These are phyloP conservation scores for Kregervanrija delftensis DNA, from an alignment of 805 yeast species.

Conservation along the genomic window DNA sequence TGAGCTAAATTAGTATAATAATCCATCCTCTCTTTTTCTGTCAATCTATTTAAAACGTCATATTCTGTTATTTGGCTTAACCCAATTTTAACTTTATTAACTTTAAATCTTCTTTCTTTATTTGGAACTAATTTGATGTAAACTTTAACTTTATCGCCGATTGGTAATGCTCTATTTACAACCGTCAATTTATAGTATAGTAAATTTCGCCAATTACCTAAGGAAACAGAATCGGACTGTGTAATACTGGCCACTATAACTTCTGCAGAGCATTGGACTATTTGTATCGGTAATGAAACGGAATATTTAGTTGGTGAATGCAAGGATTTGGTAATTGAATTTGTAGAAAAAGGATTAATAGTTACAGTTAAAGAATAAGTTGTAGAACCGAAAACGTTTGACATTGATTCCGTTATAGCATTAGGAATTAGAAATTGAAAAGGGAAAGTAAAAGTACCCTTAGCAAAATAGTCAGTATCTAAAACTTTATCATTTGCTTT, in stretches of 20 bases:
- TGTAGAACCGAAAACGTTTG: conserved; percentile 16
- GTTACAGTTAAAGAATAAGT: conserved; percentile 13
- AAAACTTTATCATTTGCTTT: conserved; percentile 5
- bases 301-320: neutral
- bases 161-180: conserved; percentile 11
- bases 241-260: neutral
- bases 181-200: conserved; percentile 19
- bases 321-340: conserved; percentile 11
- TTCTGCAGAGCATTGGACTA: conserved; percentile 12
- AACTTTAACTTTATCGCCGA: conserved; percentile 14
- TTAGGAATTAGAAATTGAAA: conserved; percentile 22
- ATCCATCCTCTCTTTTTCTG: neutral
- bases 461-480: conserved; percentile 8
- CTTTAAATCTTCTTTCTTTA: conserved; percentile 9
- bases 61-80: conserved; percentile 20
- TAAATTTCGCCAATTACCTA: conserved; percentile 29
- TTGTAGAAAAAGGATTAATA: conserved; percentile 10
- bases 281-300: conserved; percentile 4
- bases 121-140: conserved; percentile 21
- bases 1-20: conserved; percentile 6
- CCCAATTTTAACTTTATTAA: conserved; percentile 16
- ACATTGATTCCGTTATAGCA: conserved; percentile 18
- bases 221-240: conserved; percentile 10
- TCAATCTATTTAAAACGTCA: neutral
- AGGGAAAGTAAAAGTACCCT: conserved; percentile 20